A percentile compares a stretch with the other conserved stretches of the same genome.
Evolutionary conservation across 208 protist species (phyloP).

Genomic region (Tetramitus jugosus): DNA sequence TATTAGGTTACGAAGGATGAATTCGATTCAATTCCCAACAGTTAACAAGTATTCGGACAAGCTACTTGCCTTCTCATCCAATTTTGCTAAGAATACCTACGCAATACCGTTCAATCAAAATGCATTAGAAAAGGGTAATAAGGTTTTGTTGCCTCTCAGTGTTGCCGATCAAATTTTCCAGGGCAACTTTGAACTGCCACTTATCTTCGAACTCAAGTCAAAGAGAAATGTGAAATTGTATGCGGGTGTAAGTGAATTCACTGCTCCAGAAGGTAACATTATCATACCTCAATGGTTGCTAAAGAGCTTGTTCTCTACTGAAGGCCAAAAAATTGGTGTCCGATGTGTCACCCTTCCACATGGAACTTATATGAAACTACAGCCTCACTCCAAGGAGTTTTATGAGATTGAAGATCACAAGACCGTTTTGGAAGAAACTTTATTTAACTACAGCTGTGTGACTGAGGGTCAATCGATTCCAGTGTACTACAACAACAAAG

Average conservation of each 20-base stretch:
- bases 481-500: not conserved
- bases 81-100: not conserved
- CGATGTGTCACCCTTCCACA: not conserved
- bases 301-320: not conserved
- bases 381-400: not conserved
- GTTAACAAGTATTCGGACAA: not conserved
- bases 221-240: not conserved
- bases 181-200: not conserved
- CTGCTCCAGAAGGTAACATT: not conserved
- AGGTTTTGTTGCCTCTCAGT: not conserved
- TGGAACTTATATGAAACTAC: constrained; percentile 1
- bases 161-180: not conserved
- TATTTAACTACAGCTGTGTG: not conserved
- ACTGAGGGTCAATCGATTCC: not conserved
- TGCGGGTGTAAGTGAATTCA: constrained; percentile 15
- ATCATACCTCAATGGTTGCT: constrained; percentile 14
- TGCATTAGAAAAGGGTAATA: not conserved
- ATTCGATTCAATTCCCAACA: not conserved
- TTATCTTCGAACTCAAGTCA: constrained; percentile 6
- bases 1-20: too few relatives aligned
- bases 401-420: constrained; percentile 3
- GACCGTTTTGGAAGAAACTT: not conserved
- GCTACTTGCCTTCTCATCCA: not conserved
- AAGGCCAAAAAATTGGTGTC: constrained; percentile 8
- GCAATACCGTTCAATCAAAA: not conserved